Conservation (phyloP, 1,284 basidiomycete species). For the Fistulinella cinereoalba region DNA sequence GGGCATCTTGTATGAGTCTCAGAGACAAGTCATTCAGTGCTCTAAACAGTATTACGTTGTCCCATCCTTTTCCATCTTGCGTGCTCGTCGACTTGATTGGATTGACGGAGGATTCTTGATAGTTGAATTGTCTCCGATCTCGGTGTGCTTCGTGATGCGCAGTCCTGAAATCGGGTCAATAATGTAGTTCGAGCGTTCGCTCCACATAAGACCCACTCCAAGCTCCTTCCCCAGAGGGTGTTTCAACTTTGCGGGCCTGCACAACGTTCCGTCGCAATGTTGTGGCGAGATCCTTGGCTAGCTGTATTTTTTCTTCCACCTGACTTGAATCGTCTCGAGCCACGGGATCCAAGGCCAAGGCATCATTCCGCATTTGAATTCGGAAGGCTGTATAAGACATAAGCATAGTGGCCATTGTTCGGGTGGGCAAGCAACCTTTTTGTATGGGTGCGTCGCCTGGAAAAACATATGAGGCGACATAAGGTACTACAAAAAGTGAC, state of each 20-base stretch:
- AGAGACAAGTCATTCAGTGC: conserved; percentile 19
- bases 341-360: conserved; percentile 42
- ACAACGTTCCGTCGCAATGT: conserved; percentile 70
- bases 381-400: conserved; percentile 56
- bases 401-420: conserved; percentile 7
- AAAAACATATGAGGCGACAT: conserved; percentile 2
- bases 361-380: conserved; percentile 54
- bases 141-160: conserved; percentile 64
- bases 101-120: conserved; percentile 54
- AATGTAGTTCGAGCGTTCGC: not conserved
- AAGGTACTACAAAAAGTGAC: not conserved
- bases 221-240: conserved; percentile 38
- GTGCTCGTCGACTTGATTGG: conserved; percentile 45
- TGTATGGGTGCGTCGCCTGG: conserved; percentile 56
- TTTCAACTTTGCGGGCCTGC: conserved; percentile 52
- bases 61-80: conserved; percentile 38
- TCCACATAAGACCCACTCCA: conserved; percentile 49
- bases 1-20: conserved; percentile 35
- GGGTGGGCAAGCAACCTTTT: conserved; percentile 39
- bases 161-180: conserved; percentile 43
- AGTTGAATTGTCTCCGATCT: conserved; percentile 70
- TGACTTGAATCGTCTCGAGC: conserved; percentile 42
- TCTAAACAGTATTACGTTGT: conserved; percentile 32
- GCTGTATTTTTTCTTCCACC: conserved; percentile 52
- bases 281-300: conserved; percentile 63